Conservation (phyloP, 2,329 filamentous ascomycete species). For the Aureobasidium mangrovei region DNA sequence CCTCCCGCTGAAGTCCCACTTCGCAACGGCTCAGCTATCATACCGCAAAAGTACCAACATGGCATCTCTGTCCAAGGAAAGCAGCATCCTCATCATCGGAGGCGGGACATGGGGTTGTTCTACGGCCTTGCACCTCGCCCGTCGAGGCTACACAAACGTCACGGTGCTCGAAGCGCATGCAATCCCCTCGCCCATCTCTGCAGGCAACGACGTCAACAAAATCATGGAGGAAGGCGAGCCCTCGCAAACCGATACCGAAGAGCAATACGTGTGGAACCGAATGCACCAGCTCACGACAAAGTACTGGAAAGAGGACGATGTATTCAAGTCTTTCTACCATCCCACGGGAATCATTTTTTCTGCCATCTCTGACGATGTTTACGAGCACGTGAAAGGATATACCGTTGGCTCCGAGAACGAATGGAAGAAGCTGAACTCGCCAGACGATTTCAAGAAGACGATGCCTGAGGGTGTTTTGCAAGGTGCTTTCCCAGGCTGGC, state of each 20-base stretch:
- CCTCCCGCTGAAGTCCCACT: no score
- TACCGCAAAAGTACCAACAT: neutral
- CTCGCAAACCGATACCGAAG: conserved; percentile 20
- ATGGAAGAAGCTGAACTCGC: conserved; percentile 29
- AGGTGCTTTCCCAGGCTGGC: conserved; percentile 43
- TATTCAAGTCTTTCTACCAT: conserved; percentile 39
- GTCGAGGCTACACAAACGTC: conserved; percentile 41
- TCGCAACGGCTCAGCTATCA: no score
- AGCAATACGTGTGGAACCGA: conserved; percentile 29
- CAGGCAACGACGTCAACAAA: conserved; percentile 45
- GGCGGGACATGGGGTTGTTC: conserved; percentile 45
- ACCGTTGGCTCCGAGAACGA: conserved; percentile 24
- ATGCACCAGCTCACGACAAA: conserved; percentile 30
- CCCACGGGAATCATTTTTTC: conserved; percentile 41
- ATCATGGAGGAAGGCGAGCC: conserved; percentile 36
- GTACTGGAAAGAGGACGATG: conserved; percentile 36
- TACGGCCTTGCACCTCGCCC: conserved; percentile 44
- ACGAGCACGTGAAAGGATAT: conserved; percentile 31
- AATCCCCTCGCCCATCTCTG: conserved; percentile 39
- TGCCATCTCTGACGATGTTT: conserved; percentile 33
- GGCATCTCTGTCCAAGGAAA: conserved; percentile 17
- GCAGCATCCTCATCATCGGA: conserved; percentile 36
- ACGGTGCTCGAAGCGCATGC: conserved; percentile 41
- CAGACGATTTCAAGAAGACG: conserved; percentile 40
- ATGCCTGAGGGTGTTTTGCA: conserved; percentile 46